Percentiles rank a stretch among this genome's conserved stretches.
Evolutionary conservation across 148 eudicot genomes (phyloP).

Genomic region (Diospyros lotus): DNA sequence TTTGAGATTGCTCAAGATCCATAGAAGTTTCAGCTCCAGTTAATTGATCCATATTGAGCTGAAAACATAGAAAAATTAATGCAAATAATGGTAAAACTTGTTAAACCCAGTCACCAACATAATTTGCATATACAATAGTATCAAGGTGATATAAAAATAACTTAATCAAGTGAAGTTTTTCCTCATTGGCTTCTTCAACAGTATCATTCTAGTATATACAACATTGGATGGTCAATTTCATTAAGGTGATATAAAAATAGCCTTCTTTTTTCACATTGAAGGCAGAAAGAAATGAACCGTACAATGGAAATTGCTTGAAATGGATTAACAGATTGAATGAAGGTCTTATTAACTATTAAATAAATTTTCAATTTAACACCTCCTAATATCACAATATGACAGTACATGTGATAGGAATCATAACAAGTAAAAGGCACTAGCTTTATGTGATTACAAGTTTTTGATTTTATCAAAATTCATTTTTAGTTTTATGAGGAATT

Average conservation of each 20-base stretch:
- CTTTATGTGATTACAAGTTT: no score
- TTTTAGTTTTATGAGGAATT: no score
- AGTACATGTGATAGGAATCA: background rate
- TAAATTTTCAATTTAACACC: background rate
- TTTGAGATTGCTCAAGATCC: constrained; percentile 14
- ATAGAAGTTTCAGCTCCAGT: constrained; percentile 10
- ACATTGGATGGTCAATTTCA: no score
- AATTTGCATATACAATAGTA: no score
- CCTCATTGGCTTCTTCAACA: no score
- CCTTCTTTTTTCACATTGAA: background rate
- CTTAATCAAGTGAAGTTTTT: no score
- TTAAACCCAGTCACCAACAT: background rate
- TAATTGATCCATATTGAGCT: background rate
- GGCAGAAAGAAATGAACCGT: background rate
- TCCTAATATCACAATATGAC: background rate
- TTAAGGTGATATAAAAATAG: background rate
- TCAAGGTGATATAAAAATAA: no score
- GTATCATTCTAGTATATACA: no score
- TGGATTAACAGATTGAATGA: background rate
- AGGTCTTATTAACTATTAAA: background rate
- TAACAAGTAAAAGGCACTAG: no score
- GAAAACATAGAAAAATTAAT: background rate
- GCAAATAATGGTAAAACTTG: background rate
- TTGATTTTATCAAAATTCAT: no score
- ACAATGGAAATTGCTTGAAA: background rate